Conservation (phyloP, 75 land plant genomes). For the Larix kaempferi region DNA sequence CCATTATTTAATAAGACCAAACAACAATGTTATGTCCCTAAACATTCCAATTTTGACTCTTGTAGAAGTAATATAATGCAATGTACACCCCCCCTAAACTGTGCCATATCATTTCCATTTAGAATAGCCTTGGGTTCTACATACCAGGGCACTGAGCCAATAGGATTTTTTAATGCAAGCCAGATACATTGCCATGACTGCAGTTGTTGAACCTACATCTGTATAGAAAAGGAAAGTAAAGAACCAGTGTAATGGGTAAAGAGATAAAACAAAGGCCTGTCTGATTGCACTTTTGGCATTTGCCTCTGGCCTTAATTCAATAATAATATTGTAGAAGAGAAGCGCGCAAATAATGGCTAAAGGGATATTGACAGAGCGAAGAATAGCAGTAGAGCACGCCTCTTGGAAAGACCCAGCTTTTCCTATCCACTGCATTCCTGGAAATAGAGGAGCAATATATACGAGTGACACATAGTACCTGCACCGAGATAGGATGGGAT, state of each 20-base stretch:
- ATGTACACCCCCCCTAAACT: neutral
- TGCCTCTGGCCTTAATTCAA: conserved; percentile 50
- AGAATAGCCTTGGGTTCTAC: conserved; percentile 2
- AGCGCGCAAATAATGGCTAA: conserved; percentile 67
- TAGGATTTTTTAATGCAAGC: conserved; percentile 69
- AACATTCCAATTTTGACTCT: neutral
- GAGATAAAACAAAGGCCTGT: conserved; percentile 52
- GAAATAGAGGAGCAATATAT: conserved; percentile 56
- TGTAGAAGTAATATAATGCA: neutral
- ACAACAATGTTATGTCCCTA: neutral
- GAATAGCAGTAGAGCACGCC: conserved; percentile 54
- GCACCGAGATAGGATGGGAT: conserved; percentile 16
- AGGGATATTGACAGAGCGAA: conserved; percentile 65
- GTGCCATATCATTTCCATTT: neutral
- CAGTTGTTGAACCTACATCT: conserved; percentile 89
- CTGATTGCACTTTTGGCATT: conserved; percentile 36
- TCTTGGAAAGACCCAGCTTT: conserved; percentile 31
- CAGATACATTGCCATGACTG: conserved; percentile 90
- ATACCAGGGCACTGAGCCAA: conserved; percentile 75
- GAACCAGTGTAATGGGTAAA: conserved; percentile 93
- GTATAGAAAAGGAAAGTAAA: conserved; percentile 75
- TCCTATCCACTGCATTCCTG: conserved; percentile 31
- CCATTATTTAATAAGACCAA: neutral
- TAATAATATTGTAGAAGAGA: conserved; percentile 47
- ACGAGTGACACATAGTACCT: conserved; percentile 82